These are phyloP conservation scores for Heritiera fomes DNA, from an alignment of 345 rosid species.

Conservation along the genomic window DNA sequence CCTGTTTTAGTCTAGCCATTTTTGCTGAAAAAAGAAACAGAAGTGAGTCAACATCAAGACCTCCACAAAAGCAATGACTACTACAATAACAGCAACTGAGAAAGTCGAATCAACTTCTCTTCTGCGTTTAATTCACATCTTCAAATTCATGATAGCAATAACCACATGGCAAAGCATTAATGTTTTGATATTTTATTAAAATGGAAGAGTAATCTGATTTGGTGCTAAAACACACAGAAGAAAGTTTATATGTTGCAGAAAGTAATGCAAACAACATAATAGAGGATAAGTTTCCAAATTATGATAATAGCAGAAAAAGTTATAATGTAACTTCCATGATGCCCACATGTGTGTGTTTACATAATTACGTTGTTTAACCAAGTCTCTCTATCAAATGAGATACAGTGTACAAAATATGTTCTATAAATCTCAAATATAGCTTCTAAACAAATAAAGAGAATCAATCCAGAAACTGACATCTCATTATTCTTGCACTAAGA, in stretches of 20 bases:
- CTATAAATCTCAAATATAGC: not conserved
- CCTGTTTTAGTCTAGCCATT: constrained; percentile 77
- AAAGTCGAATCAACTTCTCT: not conserved
- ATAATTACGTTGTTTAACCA: constrained; percentile 4
- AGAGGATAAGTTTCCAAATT: not conserved
- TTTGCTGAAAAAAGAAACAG: constrained; percentile 48
- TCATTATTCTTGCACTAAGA: not conserved
- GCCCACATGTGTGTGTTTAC: not conserved
- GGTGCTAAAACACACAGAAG: not conserved
- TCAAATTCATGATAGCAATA: constrained; percentile 5
- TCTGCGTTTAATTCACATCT: not conserved
- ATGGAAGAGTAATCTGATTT: not conserved
- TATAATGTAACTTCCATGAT: not conserved
- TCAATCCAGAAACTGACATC: not conserved
- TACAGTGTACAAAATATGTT: not conserved
- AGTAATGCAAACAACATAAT: not conserved
- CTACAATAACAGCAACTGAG: constrained; percentile 1
- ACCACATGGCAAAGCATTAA: not conserved
- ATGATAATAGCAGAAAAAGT: not conserved
- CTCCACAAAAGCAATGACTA: not conserved
- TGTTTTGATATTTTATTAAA: not conserved
- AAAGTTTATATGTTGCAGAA: not conserved
- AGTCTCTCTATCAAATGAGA: not conserved
- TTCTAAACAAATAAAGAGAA: constrained; percentile 2
- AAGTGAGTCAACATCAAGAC: constrained; percentile 10